A percentile compares a stretch with the other conserved stretches of the same genome.
Conservation (phyloP, 495 filamentous ascomycete species). For the Tricharina praecox region DNA sequence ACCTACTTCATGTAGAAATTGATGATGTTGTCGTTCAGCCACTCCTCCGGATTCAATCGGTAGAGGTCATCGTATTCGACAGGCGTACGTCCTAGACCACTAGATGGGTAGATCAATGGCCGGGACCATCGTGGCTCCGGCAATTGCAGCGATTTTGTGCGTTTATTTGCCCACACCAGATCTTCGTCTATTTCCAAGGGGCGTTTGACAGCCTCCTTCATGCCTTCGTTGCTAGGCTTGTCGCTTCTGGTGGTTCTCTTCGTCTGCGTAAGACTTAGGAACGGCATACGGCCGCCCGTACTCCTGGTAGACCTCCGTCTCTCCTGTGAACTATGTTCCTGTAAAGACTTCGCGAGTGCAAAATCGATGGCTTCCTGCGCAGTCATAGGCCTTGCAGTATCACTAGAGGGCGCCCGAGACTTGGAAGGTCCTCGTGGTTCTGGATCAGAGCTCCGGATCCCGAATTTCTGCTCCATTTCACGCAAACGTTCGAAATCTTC, state of each 20-base stretch:
- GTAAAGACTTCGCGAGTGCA: too few relatives aligned
- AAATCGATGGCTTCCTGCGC: too few relatives aligned
- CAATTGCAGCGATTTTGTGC: not conserved
- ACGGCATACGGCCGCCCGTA: not conserved
- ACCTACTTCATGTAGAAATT: conserved; percentile 55
- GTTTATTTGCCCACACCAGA: not conserved
- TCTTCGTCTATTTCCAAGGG: not conserved
- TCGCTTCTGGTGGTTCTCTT: not conserved
- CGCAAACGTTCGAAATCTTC: not conserved
- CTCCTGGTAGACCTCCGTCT: not conserved
- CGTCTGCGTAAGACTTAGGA: not conserved
- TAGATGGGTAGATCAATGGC: conserved; percentile 50
- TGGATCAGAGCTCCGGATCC: too few relatives aligned
- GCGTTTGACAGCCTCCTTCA: too few relatives aligned
- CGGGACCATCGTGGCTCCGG: conserved; percentile 18
- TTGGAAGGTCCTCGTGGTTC: not conserved
- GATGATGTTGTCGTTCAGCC: conserved; percentile 82
- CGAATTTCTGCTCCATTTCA: too few relatives aligned
- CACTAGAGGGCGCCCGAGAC: not conserved
- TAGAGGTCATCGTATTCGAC: conserved; percentile 66
- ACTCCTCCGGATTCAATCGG: conserved; percentile 67
- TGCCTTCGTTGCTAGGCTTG: too few relatives aligned
- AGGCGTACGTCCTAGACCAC: conserved; percentile 51
- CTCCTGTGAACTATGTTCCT: too few relatives aligned
- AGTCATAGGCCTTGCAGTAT: too few relatives aligned